These are phyloP conservation scores for Xylariaceae sp. DNA, from an alignment of 2,329 filamentous ascomycete genomes.

Conservation along the genomic window DNA sequence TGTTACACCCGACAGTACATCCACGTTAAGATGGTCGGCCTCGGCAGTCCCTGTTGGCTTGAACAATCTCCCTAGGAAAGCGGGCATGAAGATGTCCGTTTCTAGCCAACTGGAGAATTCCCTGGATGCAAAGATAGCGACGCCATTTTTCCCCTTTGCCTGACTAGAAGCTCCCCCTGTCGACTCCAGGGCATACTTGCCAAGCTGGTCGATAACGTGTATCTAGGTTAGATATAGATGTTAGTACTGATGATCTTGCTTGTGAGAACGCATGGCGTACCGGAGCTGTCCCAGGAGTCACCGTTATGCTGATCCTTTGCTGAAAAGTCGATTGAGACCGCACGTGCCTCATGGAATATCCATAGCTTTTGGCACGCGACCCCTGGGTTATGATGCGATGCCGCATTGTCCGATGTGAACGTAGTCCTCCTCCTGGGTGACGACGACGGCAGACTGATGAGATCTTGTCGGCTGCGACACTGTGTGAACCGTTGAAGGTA, in stretches of 20 bases:
- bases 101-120: slow-evolving; percentile 45
- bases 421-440: background rate
- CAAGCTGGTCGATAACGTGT: slow-evolving; percentile 12
- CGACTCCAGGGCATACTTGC: background rate
- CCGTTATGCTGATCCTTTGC: slow-evolving; percentile 23
- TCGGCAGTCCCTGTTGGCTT: slow-evolving; percentile 2
- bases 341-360: slow-evolving; percentile 1
- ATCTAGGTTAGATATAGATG: background rate
- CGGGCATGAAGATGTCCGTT: slow-evolving; percentile 39
- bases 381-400: slow-evolving; percentile 15
- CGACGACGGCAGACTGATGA: background rate
- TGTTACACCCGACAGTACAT: slow-evolving; percentile 51
- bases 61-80: slow-evolving; percentile 28
- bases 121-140: slow-evolving; percentile 47
- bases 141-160: slow-evolving; percentile 32
- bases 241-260: slow-evolving; percentile 8
- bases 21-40: slow-evolving; percentile 30
- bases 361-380: slow-evolving; percentile 6
- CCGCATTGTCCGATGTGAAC: slow-evolving; percentile 20
- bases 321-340: slow-evolving; percentile 9
- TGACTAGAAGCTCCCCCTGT: background rate
- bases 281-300: slow-evolving; percentile 21
- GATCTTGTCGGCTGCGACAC: background rate
- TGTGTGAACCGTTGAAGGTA: background rate
- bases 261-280: slow-evolving; percentile 13